phyloP scores from a whole-genome alignment of 192 early-diverging fungal genomes.

The Backusella tuberculispora region DNA sequence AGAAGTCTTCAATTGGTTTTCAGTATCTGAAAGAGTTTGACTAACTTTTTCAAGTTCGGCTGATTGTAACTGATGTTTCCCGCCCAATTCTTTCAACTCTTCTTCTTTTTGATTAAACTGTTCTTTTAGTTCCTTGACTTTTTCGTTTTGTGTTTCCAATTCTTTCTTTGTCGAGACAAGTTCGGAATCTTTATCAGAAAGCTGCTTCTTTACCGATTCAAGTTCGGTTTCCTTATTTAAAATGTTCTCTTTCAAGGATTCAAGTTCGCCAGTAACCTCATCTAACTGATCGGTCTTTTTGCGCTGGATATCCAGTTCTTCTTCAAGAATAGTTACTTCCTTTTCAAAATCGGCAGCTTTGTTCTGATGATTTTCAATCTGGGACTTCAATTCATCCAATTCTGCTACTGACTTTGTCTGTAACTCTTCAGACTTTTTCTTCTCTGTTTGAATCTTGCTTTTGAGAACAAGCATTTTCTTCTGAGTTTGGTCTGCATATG shows the following conservation, averaged over 20 bases:
- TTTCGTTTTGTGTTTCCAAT: neutral
- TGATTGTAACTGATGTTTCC: neutral
- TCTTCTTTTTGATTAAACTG: slow-evolving; percentile 13
- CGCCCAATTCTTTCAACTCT: neutral
- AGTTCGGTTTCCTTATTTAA: neutral
- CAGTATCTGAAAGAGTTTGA: neutral
- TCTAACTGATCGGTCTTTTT: neutral
- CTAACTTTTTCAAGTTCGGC: neutral
- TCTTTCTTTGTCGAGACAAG: neutral
- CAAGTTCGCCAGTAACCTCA: neutral
- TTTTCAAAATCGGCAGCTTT: neutral
- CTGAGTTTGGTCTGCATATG: neutral
- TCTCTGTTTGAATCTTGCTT: neutral
- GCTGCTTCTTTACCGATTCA: neutral
- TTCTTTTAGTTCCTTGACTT: neutral
- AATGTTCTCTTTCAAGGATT: neutral
- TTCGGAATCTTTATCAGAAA: neutral
- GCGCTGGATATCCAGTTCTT: neutral
- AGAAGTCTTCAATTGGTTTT: neutral
- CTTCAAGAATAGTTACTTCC: neutral
- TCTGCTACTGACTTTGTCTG: neutral
- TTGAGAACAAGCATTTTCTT: slow-evolving; percentile 6
- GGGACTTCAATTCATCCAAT: neutral
- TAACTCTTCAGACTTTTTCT: neutral
- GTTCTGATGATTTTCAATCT: neutral